Evolutionary conservation across 2,329 filamentous ascomycete genomes (phyloP).

Genomic region (Fusarium sublunatum): DNA sequence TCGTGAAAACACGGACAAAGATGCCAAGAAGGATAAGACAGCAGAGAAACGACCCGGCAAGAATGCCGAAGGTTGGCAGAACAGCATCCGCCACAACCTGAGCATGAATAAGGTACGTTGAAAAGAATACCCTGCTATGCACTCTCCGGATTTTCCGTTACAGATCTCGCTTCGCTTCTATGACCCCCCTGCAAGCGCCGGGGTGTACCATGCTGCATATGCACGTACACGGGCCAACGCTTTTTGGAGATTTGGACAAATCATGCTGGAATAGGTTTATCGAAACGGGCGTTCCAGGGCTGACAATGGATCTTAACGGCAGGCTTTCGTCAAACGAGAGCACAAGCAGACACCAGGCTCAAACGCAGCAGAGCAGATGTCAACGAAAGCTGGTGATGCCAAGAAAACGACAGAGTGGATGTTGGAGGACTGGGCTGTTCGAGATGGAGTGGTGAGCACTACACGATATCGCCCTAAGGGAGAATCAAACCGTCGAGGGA

Average conservation of each 20-base stretch:
- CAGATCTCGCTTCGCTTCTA: slow-evolving; percentile 22
- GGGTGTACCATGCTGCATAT: slow-evolving; percentile 21
- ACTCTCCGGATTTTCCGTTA: slow-evolving; percentile 26
- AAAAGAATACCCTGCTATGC: slow-evolving; percentile 5
- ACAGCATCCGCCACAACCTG: slow-evolving; percentile 93
- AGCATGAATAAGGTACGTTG: slow-evolving; percentile 88
- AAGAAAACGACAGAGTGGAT: slow-evolving; percentile 82
- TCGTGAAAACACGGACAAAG: slow-evolving; percentile 80
- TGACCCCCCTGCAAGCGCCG: slow-evolving; percentile 6
- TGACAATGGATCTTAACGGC: slow-evolving; percentile 26
- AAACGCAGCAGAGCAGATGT: slow-evolving; percentile 12
- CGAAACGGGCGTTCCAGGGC: slow-evolving; percentile 7
- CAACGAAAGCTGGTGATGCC: slow-evolving; percentile 50
- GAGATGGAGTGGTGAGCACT: slow-evolving; percentile 83
- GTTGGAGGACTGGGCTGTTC: slow-evolving; percentile 75
- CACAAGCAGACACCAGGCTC: slow-evolving; percentile 46
- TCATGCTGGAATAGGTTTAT: background rate
- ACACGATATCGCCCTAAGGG: slow-evolving; percentile 75
- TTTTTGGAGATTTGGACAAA: slow-evolving; percentile 10
- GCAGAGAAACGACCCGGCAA: slow-evolving; percentile 33
- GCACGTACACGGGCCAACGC: slow-evolving; percentile 24
- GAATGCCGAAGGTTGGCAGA: slow-evolving; percentile 82
- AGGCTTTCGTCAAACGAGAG: slow-evolving; percentile 59
- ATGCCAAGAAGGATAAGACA: slow-evolving; percentile 69
- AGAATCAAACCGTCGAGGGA: slow-evolving; percentile 48